Conservation (phyloP, 1,284 basidiomycete species). For the Ceratobasidium sp. region DNA sequence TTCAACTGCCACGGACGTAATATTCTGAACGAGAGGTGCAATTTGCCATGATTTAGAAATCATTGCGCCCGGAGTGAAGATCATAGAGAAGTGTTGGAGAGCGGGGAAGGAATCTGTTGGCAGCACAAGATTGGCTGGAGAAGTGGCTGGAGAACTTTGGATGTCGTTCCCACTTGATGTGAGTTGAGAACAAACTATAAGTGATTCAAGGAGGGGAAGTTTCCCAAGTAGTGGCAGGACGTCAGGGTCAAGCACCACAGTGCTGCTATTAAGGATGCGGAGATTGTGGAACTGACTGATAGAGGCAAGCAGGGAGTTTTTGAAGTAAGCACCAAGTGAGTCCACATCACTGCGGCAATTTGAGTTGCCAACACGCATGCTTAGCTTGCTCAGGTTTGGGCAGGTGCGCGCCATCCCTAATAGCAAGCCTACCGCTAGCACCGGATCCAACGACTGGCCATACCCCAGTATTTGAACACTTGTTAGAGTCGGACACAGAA, state of each 20-base stretch:
- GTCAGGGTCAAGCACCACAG: not conserved
- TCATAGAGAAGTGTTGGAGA: not conserved
- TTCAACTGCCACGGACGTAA: not conserved
- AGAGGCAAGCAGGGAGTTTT: not conserved
- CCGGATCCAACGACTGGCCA: not conserved
- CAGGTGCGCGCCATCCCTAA: not conserved
- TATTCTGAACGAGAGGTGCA: not conserved
- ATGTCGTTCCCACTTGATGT: not conserved
- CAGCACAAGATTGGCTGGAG: not conserved
- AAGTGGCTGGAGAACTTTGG: not conserved
- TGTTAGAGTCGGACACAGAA: not conserved
- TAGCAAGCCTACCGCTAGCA: not conserved
- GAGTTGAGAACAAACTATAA: not conserved
- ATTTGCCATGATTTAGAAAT: not conserved
- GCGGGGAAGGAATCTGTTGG: not conserved
- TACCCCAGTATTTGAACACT: not conserved
- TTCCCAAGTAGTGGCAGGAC: not conserved
- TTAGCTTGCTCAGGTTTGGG: not conserved
- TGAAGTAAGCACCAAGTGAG: not conserved
- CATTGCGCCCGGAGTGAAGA: not conserved
- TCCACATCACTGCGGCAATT: too few relatives aligned
- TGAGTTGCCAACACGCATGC: not conserved
- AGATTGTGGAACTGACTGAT: not conserved
- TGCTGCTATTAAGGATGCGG: not conserved
- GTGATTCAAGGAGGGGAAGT: slow-evolving; percentile 11